Evolutionary conservation across 805 yeast genomes (phyloP), one percentile per base, ranked within the genome.

Genomic region (Cyberlindnera petersonii): DNA sequence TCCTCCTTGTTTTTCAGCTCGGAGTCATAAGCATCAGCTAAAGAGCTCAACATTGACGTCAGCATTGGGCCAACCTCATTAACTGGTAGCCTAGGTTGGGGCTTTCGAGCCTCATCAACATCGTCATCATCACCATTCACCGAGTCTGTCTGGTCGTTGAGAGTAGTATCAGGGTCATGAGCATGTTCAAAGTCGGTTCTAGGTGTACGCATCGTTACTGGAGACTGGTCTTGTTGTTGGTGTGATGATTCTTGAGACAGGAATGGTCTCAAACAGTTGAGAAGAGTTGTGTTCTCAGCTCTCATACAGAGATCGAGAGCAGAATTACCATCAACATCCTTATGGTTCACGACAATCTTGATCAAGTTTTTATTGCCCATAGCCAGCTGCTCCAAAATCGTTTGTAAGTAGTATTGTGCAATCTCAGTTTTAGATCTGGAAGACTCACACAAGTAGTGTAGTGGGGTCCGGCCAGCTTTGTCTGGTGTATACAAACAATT

Each of bases 261-360:
- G 18, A 3, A 31, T 22, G 44, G 46, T 28, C 72, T 46, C 35
- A 79, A 60, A 15, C 65, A 59, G 24, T 64, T 63, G 20, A 68
- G 63, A 21, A 77, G 60, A 24, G 60, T 59, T 11, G 70, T 58
- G 36, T 81, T 74, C 4, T 74, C 72, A 8, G 75, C 64, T 26
- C 77, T 68, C 13, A 78, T 75, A 0, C 95, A 88, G 31, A 91
- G 66, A 52, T 87, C 95, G 34, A 88, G 64, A 6, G 94, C 86
- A 0, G 96, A 86, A 50, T 88, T 86, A 5, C 97, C 97, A 44
- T 78, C 71, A 17, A 69, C 71, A 60, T 93, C 98, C 55, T 77
- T 86, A 50, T 81, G 88, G 54, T 86, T 84, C 21, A 83, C 56
- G 28, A 83, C 65, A 47, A 79, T 74, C 35, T 74, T 72, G 30